Base-by-base conservation (phyloP, 345 rosid species). In the Hevea brasiliensis region DNA sequence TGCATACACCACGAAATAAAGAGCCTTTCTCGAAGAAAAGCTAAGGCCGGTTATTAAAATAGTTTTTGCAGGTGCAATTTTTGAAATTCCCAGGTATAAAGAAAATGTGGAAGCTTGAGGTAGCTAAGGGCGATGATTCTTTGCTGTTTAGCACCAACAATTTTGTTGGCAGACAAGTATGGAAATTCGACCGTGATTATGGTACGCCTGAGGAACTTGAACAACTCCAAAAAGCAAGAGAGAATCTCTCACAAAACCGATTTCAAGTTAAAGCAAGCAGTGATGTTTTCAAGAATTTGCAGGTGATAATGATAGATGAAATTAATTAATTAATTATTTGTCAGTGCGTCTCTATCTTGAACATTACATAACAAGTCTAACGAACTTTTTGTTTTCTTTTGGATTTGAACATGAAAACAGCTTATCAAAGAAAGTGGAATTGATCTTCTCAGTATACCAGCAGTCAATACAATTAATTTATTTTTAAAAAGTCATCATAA, bases 401-500 rank as follows among this genome's bases (percentile, higher is more conserved):
- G 10, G 13, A 0, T 7, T 8, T 44, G 47, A 44, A 44, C 9
- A 8, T 44, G 12, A 9, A 44, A 8, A 7, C 70, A 73, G 76
- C 70, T 73, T 73, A 64, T 73, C 70, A 65, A 44, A 55, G 76
- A 73, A 44, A 73, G 65, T 18, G 18, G 56, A 26, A 27, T 73
- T 1, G 64, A 73, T 26, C 63, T 72, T 26, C 63, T 72, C 6
- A 55, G 56, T 15, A 44, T 42, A 21, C 45, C 64, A 8, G 6
- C 76, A 20, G 62, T 32, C 3, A 32, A n/a, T n/a, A n/a, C n/a
- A n/a, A n/a, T n/a, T n/a, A n/a, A n/a, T n/a, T 26, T 41, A 54
- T 17, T 54, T 3, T 72, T 9, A 64, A 20, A 51, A 64, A 73
- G 8, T 6, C 56, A 15, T 69, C 54, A 8, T 56, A 73, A 41